phyloP scores from a whole-genome alignment of 805 yeast species.

The Wickerhamiella musiphila region DNA sequence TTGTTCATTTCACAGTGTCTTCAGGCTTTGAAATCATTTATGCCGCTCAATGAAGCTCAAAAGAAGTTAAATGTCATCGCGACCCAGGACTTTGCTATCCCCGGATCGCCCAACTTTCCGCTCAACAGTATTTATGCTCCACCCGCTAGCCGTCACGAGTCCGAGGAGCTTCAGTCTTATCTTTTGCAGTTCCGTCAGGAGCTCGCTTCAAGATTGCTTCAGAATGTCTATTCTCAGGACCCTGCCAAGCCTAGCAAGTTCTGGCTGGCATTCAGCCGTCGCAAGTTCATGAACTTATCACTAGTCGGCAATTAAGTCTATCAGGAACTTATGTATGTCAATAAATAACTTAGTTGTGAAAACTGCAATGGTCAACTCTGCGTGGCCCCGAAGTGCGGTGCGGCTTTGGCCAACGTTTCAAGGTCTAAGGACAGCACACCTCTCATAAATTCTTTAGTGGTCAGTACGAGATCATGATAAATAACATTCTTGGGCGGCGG shows the following conservation, averaged over 20 bases:
- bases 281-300: conserved; percentile 88
- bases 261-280: conserved; percentile 92
- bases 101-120: conserved; percentile 93
- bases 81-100: conserved; percentile 73
- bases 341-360: not conserved
- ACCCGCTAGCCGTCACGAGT: conserved; percentile 57
- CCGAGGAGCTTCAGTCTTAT: conserved; percentile 64
- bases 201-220: conserved; percentile 61
- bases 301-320: not conserved
- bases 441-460: conserved; percentile 84
- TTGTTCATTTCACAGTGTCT: conserved; percentile 76
- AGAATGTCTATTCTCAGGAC: conserved; percentile 42
- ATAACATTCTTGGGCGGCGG: conserved; percentile 52
- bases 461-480: conserved; percentile 65
- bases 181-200: conserved; percentile 92
- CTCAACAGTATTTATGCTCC: conserved; percentile 62
- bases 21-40: conserved; percentile 35
- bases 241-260: conserved; percentile 53
- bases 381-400: conserved; percentile 20
- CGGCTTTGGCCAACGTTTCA: conserved; percentile 49
- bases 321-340: not conserved
- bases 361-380: not conserved
- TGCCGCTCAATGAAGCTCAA: conserved; percentile 27
- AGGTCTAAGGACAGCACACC: conserved; percentile 73
- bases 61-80: conserved; percentile 62